Conservation (phyloP, 2,329 filamentous ascomycete genomes). For the Tolypocladium sp. region DNA sequence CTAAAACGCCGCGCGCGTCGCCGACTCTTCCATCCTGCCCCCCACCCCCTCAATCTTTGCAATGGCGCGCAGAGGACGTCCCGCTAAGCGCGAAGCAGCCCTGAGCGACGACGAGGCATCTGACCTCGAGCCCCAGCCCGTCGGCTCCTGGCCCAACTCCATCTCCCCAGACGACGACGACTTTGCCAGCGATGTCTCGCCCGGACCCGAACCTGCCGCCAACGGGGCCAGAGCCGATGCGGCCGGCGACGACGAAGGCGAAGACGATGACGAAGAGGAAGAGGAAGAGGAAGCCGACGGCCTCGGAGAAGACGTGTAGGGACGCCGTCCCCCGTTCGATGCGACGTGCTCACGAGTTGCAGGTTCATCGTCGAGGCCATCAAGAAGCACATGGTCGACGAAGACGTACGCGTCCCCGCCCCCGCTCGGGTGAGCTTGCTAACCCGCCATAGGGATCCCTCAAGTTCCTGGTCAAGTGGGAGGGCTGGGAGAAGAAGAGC, state of each 20-base stretch:
- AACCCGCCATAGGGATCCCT: conserved; percentile 32
- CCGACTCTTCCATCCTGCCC: background rate
- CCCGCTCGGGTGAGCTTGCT: background rate
- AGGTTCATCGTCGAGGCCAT: conserved; percentile 73
- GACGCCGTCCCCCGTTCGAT: conserved; percentile 15
- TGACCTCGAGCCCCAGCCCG: conserved; percentile 17
- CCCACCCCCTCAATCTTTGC: background rate
- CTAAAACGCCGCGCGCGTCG: background rate
- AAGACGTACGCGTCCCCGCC: conserved; percentile 31
- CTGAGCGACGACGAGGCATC: conserved; percentile 27
- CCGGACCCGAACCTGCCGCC: background rate
- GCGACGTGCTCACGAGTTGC: background rate
- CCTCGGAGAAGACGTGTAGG: conserved; percentile 34
- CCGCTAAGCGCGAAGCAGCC: conserved; percentile 17
- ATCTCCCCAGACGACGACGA: conserved; percentile 9
- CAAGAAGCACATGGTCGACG: conserved; percentile 51
- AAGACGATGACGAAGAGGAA: conserved; percentile 21
- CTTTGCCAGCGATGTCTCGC: conserved; percentile 6
- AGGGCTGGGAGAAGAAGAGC: conserved; percentile 60
- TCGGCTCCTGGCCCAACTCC: conserved; percentile 15
- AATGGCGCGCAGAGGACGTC: conserved; percentile 5
- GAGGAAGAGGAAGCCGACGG: conserved; percentile 26
- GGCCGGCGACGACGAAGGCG: conserved; percentile 16
- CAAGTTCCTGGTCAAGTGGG: conserved; percentile 70
- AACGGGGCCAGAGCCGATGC: conserved; percentile 8